Conservation (phyloP, 2,329 filamentous ascomycete genomes). For the Beauveria sp. region DNA sequence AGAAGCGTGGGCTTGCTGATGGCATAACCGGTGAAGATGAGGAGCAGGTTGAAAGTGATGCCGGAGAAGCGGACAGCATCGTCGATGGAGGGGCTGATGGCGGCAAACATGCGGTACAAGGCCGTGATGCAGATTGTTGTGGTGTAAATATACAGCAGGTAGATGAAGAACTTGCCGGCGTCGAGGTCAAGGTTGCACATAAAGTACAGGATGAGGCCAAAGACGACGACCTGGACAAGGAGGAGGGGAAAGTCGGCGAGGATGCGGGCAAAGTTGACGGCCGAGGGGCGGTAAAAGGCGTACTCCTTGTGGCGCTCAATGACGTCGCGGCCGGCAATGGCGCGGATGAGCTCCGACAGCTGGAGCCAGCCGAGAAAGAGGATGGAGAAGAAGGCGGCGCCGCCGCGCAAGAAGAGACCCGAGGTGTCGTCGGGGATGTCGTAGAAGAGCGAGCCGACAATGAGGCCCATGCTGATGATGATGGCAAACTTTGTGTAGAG, state of each 20-base stretch:
- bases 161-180: conserved; percentile 59
- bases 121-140: conserved; percentile 47
- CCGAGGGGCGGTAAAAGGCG: conserved; percentile 45
- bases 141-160: conserved; percentile 52
- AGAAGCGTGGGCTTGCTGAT: conserved; percentile 48
- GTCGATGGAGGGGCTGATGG: conserved; percentile 50
- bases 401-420: conserved; percentile 52
- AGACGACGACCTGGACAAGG: conserved; percentile 54
- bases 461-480: conserved; percentile 63
- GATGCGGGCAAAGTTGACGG: conserved; percentile 47
- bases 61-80: conserved; percentile 53
- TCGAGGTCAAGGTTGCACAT: conserved; percentile 62
- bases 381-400: conserved; percentile 40
- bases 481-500: conserved; percentile 75
- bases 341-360: conserved; percentile 69
- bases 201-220: conserved; percentile 67
- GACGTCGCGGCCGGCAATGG: conserved; percentile 62
- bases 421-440: conserved; percentile 50
- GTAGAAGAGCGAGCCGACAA: conserved; percentile 75
- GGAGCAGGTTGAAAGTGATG: conserved; percentile 49
- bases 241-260: conserved; percentile 53
- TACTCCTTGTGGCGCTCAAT: conserved; percentile 39
- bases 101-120: conserved; percentile 52
- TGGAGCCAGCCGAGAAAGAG: conserved; percentile 58
- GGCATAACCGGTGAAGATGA: conserved; percentile 60